A percentile compares a stretch with the other conserved stretches of the same genome.
Evolutionary conservation across 352 stramenopile genomes (phyloP).

Genomic region (Globisporangium acanthophoron): DNA sequence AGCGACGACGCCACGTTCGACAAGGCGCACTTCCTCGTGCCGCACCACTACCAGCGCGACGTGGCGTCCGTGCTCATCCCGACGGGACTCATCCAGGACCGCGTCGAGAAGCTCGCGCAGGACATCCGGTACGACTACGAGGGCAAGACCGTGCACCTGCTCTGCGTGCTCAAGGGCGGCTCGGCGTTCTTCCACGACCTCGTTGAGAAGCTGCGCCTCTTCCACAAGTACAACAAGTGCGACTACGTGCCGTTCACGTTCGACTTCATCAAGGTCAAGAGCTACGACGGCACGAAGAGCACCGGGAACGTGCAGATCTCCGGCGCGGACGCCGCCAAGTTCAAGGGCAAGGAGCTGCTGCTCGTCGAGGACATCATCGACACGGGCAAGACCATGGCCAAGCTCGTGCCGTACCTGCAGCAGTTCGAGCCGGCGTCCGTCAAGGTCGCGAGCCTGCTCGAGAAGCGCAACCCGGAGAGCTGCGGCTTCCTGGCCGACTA

Average conservation of each 20-base stretch:
- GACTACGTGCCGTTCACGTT: conserved; percentile 90
- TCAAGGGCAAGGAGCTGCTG: conserved; percentile 90
- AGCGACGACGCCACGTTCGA: conserved; percentile 51
- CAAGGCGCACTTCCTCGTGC: conserved; percentile 78
- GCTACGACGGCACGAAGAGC: conserved; percentile 90
- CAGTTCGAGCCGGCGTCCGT: conserved; percentile 79
- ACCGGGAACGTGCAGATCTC: conserved; percentile 91
- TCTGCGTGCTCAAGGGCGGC: conserved; percentile 91
- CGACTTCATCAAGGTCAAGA: conserved; percentile 94
- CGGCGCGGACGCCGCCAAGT: conserved; percentile 77
- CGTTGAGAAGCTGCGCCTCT: conserved; percentile 75
- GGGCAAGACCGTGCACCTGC: conserved; percentile 85
- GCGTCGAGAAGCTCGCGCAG: conserved; percentile 89
- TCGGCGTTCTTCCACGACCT: conserved; percentile 89
- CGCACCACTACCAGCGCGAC: conserved; percentile 74
- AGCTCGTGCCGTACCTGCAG: conserved; percentile 87
- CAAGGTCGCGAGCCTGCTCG: conserved; percentile 88
- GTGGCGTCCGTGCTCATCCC: conserved; percentile 88
- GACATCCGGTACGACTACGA: conserved; percentile 89
- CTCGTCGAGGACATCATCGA: conserved; percentile 98
- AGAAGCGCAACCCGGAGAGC: conserved; percentile 90
- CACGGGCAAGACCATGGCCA: conserved; percentile 92
- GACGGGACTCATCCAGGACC: conserved; percentile 86
- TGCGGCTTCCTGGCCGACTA: conserved; percentile 93
- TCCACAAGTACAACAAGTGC: conserved; percentile 87